These are phyloP conservation scores for Venturia effusa DNA, from an alignment of 2,329 filamentous ascomycete species.

Conservation along the genomic window DNA sequence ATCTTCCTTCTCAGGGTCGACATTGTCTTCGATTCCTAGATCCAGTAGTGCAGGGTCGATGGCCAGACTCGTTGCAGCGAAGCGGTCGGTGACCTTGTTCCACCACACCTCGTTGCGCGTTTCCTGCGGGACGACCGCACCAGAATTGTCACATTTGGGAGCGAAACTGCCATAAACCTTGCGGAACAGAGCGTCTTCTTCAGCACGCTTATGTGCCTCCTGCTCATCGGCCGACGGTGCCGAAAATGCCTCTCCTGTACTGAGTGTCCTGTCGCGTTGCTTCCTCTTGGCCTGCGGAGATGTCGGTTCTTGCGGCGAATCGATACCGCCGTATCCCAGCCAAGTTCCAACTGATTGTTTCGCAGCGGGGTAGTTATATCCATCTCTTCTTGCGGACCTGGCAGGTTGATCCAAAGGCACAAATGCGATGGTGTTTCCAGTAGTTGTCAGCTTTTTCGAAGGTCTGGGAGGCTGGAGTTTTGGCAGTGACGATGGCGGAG, in stretches of 20 bases:
- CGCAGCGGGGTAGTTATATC: constrained; percentile 54
- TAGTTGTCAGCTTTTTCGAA: constrained; percentile 44
- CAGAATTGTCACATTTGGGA: constrained; percentile 62
- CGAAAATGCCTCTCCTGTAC: constrained; percentile 51
- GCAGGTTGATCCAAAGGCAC: constrained; percentile 42
- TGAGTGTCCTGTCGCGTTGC: constrained; percentile 62
- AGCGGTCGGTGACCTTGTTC: constrained; percentile 57
- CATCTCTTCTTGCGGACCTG: constrained; percentile 28
- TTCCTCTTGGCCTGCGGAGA: constrained; percentile 57
- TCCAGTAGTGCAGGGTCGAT: constrained; percentile 33
- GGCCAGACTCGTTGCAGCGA: constrained; percentile 54
- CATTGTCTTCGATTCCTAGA: constrained; percentile 24
- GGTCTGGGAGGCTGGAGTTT: constrained; percentile 61
- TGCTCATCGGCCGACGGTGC: constrained; percentile 27
- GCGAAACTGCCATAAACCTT: constrained; percentile 73
- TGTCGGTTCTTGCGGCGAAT: constrained; percentile 30
- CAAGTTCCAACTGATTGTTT: constrained; percentile 57
- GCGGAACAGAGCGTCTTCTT: constrained; percentile 64
- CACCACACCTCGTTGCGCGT: constrained; percentile 64
- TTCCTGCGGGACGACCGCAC: constrained; percentile 57
- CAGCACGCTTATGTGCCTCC: constrained; percentile 42
- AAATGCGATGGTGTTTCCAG: constrained; percentile 39
- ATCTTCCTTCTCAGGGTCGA: constrained; percentile 22
- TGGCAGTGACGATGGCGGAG: constrained; percentile 53
- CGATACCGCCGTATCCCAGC: constrained; percentile 42